Percentiles rank a stretch among this genome's conserved stretches.
Conservation (phyloP, 345 rosid species). For the Eucalyptus curtisii region DNA sequence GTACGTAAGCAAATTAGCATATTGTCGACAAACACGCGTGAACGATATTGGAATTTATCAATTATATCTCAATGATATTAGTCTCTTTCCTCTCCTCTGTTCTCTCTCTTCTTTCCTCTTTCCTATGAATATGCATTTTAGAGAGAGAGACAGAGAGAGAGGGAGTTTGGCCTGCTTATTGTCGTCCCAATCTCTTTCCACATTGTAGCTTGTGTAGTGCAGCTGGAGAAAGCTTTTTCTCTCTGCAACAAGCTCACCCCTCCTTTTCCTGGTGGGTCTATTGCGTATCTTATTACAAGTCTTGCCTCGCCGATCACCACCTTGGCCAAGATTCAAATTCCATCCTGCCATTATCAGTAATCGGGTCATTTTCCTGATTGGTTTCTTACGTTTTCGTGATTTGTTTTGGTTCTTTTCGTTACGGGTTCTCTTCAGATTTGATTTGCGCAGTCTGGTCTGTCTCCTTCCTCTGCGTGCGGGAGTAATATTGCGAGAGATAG, state of each 20-base stretch:
- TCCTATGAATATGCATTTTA: background rate
- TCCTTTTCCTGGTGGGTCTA: background rate
- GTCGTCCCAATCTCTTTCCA: background rate
- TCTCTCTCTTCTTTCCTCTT: background rate
- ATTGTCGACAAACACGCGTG: background rate
- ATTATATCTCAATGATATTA: background rate
- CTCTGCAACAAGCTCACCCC: background rate
- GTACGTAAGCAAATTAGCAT: background rate
- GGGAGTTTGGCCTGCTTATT: background rate
- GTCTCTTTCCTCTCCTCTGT: background rate
- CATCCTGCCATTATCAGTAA: background rate
- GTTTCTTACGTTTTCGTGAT: background rate
- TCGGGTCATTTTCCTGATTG: background rate
- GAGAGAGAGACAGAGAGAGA: background rate
- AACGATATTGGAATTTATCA: background rate
- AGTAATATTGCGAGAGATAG: background rate
- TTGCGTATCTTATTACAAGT: background rate
- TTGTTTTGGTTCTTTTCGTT: background rate
- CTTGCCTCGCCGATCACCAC: background rate
- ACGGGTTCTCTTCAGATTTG: background rate
- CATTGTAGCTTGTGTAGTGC: background rate
- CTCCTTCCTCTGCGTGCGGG: background rate
- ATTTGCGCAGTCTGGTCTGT: background rate
- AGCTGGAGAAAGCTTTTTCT: background rate
- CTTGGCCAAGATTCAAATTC: background rate